A percentile compares a stretch with the other conserved stretches of the same genome.
These are phyloP conservation scores for Lobosporangium transversale DNA, from an alignment of 192 early-diverging fungal species.

Conservation along the genomic window DNA sequence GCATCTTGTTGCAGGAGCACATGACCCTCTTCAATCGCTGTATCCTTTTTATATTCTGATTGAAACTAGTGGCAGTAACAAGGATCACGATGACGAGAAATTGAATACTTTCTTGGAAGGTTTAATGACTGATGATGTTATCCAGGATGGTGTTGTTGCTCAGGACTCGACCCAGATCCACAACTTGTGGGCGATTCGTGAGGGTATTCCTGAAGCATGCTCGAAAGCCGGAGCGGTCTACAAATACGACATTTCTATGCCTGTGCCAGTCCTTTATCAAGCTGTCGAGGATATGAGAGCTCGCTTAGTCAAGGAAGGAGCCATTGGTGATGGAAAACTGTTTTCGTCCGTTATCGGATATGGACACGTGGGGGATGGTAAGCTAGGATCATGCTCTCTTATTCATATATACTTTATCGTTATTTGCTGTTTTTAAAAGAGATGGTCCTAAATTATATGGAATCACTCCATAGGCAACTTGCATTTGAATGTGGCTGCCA, in stretches of 20 bases:
- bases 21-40: slow-evolving; percentile 70
- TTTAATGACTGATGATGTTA: slow-evolving; percentile 78
- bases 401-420: too few relatives aligned
- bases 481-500: slow-evolving; percentile 88
- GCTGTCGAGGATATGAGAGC: slow-evolving; percentile 83
- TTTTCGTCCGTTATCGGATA: slow-evolving; percentile 89
- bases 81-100: slow-evolving; percentile 96
- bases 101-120: slow-evolving; percentile 77
- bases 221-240: slow-evolving; percentile 88
- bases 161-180: slow-evolving; percentile 86
- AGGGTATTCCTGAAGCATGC: slow-evolving; percentile 93
- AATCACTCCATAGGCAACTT: slow-evolving; percentile 83
- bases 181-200: slow-evolving; percentile 90
- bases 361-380: slow-evolving; percentile 97
- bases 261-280: slow-evolving; percentile 85
- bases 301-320: slow-evolving; percentile 66
- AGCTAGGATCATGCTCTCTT: slow-evolving; percentile 4
- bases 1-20: slow-evolving; percentile 67
- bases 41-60: slow-evolving; percentile 93
- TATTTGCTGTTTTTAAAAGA: too few relatives aligned
- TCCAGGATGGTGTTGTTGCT: slow-evolving; percentile 90
- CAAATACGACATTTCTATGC: slow-evolving; percentile 97
- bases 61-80: slow-evolving; percentile 93
- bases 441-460: background rate
- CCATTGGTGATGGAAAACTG: slow-evolving; percentile 64